These are phyloP conservation scores for Aspergillus hancockii DNA, from an alignment of 495 filamentous ascomycete genomes.

Conservation along the genomic window DNA sequence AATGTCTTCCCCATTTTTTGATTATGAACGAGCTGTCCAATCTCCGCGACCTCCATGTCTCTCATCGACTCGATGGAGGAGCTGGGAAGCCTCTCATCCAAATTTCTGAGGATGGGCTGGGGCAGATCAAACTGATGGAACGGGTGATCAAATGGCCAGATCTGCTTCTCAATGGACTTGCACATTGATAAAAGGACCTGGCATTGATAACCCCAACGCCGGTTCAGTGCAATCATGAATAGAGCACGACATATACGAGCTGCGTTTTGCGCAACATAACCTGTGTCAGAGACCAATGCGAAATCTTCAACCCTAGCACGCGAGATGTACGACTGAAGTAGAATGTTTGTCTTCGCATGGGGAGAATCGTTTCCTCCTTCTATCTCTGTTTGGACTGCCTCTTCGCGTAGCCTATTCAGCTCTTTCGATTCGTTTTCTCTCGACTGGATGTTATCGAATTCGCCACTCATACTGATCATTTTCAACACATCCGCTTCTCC, in stretches of 20 bases:
- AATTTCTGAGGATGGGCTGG: constrained; percentile 74
- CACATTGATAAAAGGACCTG: constrained; percentile 84
- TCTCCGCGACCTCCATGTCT: constrained; percentile 90
- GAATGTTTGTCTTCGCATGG: constrained; percentile 91
- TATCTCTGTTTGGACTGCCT: constrained; percentile 70
- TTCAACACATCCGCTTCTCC: constrained; percentile 86
- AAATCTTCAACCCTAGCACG: constrained; percentile 86
- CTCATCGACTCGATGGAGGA: constrained; percentile 77
- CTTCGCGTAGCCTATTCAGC: constrained; percentile 63
- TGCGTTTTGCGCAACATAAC: constrained; percentile 94
- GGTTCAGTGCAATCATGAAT: constrained; percentile 95
- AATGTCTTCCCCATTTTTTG: constrained; percentile 79
- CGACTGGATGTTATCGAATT: constrained; percentile 96
- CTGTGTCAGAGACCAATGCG: constrained; percentile 83
- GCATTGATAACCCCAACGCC: constrained; percentile 93
- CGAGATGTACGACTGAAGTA: constrained; percentile 95
- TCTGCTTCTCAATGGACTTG: constrained; percentile 92
- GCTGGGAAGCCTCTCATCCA: constrained; percentile 73
- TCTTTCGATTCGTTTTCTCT: constrained; percentile 85
- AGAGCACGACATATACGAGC: constrained; percentile 91
- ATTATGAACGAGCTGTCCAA: constrained; percentile 91
- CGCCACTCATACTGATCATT: constrained; percentile 94
- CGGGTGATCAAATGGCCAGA: constrained; percentile 94
- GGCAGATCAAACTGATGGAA: constrained; percentile 94
- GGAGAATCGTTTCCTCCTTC: constrained; percentile 73